These are phyloP conservation scores for Pistacia atlantica DNA, from an alignment of 345 rosid species.

Conservation along the genomic window DNA sequence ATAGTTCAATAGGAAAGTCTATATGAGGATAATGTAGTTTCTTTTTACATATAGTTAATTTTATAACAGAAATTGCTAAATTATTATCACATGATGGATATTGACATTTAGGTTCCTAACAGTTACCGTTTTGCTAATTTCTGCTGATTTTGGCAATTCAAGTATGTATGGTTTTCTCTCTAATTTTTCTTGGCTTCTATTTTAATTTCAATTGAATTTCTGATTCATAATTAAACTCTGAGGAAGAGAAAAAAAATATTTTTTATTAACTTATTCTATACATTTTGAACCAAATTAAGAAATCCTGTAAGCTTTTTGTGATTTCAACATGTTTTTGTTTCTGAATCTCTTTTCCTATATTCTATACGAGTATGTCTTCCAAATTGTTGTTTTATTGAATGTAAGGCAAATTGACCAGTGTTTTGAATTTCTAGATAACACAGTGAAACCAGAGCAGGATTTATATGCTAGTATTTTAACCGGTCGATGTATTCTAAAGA, in stretches of 20 bases:
- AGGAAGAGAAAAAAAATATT: neutral
- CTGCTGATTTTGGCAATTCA: too few relatives aligned
- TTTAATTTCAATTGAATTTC: neutral
- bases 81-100: neutral
- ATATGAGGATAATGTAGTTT: neutral
- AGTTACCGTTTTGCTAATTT: too few relatives aligned
- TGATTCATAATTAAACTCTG: neutral
- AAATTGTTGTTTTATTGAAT: too few relatives aligned
- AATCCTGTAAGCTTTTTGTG: neutral
- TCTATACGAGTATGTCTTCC: neutral
- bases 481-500: neutral
- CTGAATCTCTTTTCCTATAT: neutral
- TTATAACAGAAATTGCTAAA: neutral
- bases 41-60: neutral
- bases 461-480: neutral
- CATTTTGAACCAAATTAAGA: neutral
- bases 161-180: neutral
- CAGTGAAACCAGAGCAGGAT: neutral
- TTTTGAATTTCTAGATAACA: too few relatives aligned
- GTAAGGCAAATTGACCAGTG: too few relatives aligned
- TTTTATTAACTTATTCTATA: neutral
- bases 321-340: neutral
- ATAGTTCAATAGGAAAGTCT: neutral
- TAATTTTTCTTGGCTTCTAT: neutral
- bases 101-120: too few relatives aligned